Percentiles rank a stretch among this genome's conserved stretches.
Conservation (phyloP, 345 rosid species). For the Mercurialis annua region DNA sequence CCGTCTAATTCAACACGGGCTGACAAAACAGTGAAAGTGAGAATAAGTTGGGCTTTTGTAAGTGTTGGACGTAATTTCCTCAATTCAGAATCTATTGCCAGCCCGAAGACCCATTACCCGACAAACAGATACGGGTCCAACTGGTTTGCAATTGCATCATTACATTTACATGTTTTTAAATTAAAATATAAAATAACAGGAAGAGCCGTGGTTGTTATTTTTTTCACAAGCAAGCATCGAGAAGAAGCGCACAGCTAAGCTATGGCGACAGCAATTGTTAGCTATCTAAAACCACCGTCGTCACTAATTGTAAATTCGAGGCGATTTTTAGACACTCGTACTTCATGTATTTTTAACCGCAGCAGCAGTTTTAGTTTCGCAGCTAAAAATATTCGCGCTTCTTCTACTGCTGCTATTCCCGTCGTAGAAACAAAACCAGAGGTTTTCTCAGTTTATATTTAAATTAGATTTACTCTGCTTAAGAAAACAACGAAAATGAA, state of each 20-base stretch:
- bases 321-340: neutral
- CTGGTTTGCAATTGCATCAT: too few relatives aligned
- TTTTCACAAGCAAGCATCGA: too few relatives aligned
- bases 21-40: too few relatives aligned
- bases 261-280: conserved; percentile 22
- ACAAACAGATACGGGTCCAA: too few relatives aligned
- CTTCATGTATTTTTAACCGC: conserved; percentile 9
- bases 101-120: too few relatives aligned
- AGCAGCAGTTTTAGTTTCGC: conserved; percentile 4
- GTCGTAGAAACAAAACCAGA: conserved; percentile 43
- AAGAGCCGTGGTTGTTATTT: neutral
- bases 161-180: neutral
- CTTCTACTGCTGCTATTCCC: conserved; percentile 34
- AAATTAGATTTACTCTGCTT: neutral
- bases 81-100: too few relatives aligned
- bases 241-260: conserved; percentile 3
- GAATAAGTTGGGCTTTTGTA: too few relatives aligned
- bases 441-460: conserved; percentile 21
- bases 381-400: conserved; percentile 41
- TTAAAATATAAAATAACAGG: neutral
- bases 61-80: too few relatives aligned
- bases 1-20: too few relatives aligned
- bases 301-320: conserved; percentile 22
- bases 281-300: conserved; percentile 13
- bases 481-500: neutral